Conservation (phyloP, 1,284 basidiomycete species). For the Cryptococcus sp. region DNA sequence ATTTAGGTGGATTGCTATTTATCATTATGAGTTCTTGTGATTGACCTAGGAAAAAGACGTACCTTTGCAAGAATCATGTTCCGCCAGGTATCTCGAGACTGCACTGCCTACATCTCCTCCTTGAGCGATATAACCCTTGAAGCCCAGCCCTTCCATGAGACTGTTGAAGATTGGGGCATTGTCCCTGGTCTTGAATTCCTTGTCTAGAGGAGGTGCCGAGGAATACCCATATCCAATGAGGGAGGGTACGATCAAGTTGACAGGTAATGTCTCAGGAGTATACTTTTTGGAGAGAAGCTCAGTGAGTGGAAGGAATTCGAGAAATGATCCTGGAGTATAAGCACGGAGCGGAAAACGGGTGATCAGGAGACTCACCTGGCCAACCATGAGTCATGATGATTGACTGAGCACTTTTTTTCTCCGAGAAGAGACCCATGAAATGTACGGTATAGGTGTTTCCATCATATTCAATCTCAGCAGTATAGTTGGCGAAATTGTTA, state of each 20-base stretch:
- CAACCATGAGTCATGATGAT: constrained; percentile 45
- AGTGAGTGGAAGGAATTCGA: constrained; percentile 40
- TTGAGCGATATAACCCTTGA: constrained; percentile 40
- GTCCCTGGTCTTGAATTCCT: constrained; percentile 31
- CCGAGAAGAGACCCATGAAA: constrained; percentile 36
- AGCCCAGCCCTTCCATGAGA: constrained; percentile 46
- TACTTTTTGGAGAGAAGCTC: constrained; percentile 21
- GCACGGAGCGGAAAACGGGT: not conserved
- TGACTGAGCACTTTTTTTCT: constrained; percentile 31
- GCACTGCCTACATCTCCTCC: constrained; percentile 44
- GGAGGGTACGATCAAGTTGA: constrained; percentile 33
- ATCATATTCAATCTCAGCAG: constrained; percentile 15
- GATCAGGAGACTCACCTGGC: constrained; percentile 23
- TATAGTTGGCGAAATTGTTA: constrained; percentile 26
- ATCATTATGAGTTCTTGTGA: no score
- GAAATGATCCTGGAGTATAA: constrained; percentile 24
- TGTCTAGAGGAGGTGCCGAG: constrained; percentile 34
- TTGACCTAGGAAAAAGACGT: constrained; percentile 4
- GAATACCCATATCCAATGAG: constrained; percentile 42
- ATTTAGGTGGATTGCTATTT: constrained; percentile 31
- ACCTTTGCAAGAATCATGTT: constrained; percentile 30
- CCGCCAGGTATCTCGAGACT: constrained; percentile 23
- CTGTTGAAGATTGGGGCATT: constrained; percentile 33
- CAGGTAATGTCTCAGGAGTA: constrained; percentile 24
- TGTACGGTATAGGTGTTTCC: constrained; percentile 25